Percentiles rank a stretch among this genome's conserved stretches.
Conservation (phyloP, 495 filamentous ascomycete species). For the Tuber aestivum region DNA sequence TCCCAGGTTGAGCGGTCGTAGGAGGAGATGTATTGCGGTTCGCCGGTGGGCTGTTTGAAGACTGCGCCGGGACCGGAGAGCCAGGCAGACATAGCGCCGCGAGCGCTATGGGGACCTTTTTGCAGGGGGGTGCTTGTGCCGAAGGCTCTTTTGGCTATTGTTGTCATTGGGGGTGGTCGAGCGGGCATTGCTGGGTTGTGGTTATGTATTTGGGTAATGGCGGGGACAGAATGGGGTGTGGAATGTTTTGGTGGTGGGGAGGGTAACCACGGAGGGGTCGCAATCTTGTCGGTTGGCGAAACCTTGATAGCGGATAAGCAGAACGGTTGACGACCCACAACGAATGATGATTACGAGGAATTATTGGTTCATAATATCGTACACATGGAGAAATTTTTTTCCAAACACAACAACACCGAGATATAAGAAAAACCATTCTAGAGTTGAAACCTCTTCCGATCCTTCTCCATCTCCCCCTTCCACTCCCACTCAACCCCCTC, state of each 20-base stretch:
- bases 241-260: neutral
- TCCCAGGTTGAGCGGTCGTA: constrained; percentile 45
- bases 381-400: neutral
- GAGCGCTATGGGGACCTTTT: constrained; percentile 25
- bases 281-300: neutral
- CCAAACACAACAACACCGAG: neutral
- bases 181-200: neutral
- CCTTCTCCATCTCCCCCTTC: constrained; percentile 89
- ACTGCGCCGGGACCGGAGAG: constrained; percentile 54
- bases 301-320: neutral
- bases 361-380: neutral
- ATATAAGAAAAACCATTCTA: constrained; percentile 43
- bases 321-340: neutral
- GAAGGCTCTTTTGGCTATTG: neutral
- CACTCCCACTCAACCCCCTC: constrained; percentile 77
- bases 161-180: neutral
- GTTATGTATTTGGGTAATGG: neutral
- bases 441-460: constrained; percentile 85
- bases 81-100: constrained; percentile 62
- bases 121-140: neutral
- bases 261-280: neutral
- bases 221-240: neutral
- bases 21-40: constrained; percentile 61
- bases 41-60: constrained; percentile 54
- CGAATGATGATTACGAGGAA: neutral